Conservation (phyloP, 176 grass and related monocot genomes). For the Hordeum vulgare region DNA sequence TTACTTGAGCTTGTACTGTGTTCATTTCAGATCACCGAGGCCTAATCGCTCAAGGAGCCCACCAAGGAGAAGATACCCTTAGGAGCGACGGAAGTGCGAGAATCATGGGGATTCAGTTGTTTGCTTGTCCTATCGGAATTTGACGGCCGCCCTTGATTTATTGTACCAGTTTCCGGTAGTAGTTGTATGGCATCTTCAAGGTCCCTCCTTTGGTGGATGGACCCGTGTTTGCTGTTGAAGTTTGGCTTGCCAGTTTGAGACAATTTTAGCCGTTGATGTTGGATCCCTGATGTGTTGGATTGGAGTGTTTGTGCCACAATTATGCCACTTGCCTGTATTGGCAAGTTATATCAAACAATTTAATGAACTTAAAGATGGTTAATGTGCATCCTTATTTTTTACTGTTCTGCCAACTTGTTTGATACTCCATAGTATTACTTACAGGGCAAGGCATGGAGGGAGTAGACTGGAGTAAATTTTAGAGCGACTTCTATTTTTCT, state of each 20-base stretch:
- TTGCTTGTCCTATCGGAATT: slow-evolving; percentile 10
- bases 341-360: neutral
- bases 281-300: neutral
- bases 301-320: neutral
- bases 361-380: neutral
- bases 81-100: neutral
- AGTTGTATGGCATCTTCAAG: slow-evolving; percentile 4
- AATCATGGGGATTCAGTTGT: slow-evolving; percentile 13
- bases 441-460: too few relatives aligned
- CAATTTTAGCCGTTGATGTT: slow-evolving; percentile 2
- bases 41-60: slow-evolving; percentile 52
- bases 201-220: neutral
- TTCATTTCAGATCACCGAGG: slow-evolving; percentile 37
- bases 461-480: too few relatives aligned
- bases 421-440: too few relatives aligned
- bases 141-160: neutral
- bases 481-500: too few relatives aligned
- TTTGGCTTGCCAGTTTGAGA: slow-evolving; percentile 14
- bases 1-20: neutral
- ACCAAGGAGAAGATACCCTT: slow-evolving; percentile 46
- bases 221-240: neutral
- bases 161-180: neutral
- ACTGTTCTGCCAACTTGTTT: too few relatives aligned
- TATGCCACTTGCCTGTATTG: neutral
- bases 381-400: too few relatives aligned